Evolutionary conservation across 495 filamentous ascomycete species (phyloP), one percentile per base, ranked within the genome.

Genomic region (Xylaria palmicola): DNA sequence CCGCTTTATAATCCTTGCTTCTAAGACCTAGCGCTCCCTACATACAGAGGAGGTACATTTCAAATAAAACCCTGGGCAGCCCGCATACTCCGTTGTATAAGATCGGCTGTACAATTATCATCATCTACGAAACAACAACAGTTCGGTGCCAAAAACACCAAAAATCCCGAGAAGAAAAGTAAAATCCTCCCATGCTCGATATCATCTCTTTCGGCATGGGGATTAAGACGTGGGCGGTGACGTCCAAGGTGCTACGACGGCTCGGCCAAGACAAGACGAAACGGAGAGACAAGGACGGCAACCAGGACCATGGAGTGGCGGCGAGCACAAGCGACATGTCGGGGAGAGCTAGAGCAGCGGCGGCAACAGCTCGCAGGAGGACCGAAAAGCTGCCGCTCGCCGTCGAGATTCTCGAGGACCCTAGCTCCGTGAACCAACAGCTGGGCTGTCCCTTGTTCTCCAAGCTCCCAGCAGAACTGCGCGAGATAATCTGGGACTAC

Each of bases 401-500:
- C 29, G 30, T 59, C 59, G 19, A 50, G 9, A 43, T 71, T 43
- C 62, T 68, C 20, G 49, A 64, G 15, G 59, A 61, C 26, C 44
- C 60, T 27, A 52, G 43, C 20, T 52, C 49, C 15, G 60, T 70
- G 26, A 12, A 67, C 41, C 53, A 53, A 10, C 63, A 71, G 47
- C 43, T 40, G 9, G 2, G 13, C 45, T 63, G 45, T n/a, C 66
- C 59, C 27, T 45, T 68, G n/a, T 66, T 65, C 19, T 19, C 60
- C 32, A 65, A 60, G 22, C 69, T 72, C 36, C 67, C 69, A 0
- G 56, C 51, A 29, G 69, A 72, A 41, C 20, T 72, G 1, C 69
- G 69, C 13, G 66, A 65, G 12, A 13, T 69, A 37, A 64, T 72
- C 22, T 72, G 69, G 69, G 44, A 59, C 27, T 67, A 63, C 10